Base-by-base conservation (phyloP, 805 yeast genomes). In the Debaryomyces maramus region DNA sequence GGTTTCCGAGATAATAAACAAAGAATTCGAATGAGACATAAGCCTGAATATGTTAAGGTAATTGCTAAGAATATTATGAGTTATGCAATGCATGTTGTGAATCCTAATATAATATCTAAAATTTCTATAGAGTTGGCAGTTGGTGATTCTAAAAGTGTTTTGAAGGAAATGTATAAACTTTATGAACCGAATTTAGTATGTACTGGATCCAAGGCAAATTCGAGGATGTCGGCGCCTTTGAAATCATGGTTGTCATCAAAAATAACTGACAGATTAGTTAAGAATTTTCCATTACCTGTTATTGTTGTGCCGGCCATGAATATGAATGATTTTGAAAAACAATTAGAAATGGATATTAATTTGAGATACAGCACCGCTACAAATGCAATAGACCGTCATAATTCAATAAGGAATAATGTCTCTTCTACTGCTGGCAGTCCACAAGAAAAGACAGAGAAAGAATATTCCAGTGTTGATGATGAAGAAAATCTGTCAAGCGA, bases 261-360 rank as follows among this genome's bases (percentile, higher is more conserved):
- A 47, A 60, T 84, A 28, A 74, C 85, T 17, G 87, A 82, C 53
- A 63, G 86, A 35, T 65, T 83, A 33, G 84, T 83, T 20, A 80
- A 78, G 51, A 77, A 75, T 50, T 80, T 73, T 48, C 80, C 82
- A 3, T 72, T 82, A 11, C 89, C 90, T 0, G 75, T 80, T n/a
- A 70, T 83, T 17, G 75, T 83, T 35, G 83, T 79, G 0, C 85
- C 89, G 1, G 80, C 85, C 2, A 56, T 67, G 45, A 78, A 80
- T 40, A 71, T 79, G 78, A 65, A 66, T 32, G 46, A 59, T n/a
- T 81, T 76, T 59, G 85, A 81, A 52, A 43, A 47, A 3, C 51
- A 61, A 9, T 51, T 80, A 26, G 72, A 72, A 39, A 61, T 58
- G 11, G 55, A 61, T 53, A 46, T 64, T 44, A 58, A 47, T 15